These are phyloP conservation scores for Funneliformis geosporum DNA, from an alignment of 192 early-diverging fungal genomes.

Conservation along the genomic window DNA sequence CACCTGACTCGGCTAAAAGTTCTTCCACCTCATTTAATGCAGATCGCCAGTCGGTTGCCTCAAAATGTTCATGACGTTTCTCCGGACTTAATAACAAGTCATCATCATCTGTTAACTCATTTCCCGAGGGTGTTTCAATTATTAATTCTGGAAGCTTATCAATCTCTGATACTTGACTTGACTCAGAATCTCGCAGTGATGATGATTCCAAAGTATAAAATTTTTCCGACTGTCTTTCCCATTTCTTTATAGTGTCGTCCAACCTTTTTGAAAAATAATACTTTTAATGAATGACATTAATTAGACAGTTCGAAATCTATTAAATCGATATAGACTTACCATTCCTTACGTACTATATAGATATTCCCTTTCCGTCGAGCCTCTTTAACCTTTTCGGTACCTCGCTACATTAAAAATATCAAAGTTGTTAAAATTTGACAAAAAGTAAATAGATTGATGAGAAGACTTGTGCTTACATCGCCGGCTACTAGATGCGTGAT, in stretches of 20 bases:
- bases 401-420: constrained; percentile 43
- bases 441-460: constrained; percentile 6
- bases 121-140: constrained; percentile 25
- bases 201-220: constrained; percentile 51
- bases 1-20: constrained; percentile 46
- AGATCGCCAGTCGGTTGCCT: constrained; percentile 46
- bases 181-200: not conserved
- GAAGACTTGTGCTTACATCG: constrained; percentile 55
- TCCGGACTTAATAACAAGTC: constrained; percentile 42
- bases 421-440: not conserved
- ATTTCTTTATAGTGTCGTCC: constrained; percentile 67
- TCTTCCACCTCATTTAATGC: constrained; percentile 55
- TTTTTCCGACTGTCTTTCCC: constrained; percentile 70
- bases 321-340: constrained; percentile 47
- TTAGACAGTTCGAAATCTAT: too few relatives aligned
- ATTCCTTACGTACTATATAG: constrained; percentile 59
- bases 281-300: too few relatives aligned
- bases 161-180: not conserved
- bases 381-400: constrained; percentile 75
- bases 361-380: constrained; percentile 53
- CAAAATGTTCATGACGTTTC: constrained; percentile 44
- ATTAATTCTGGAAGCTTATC: constrained; percentile 33
- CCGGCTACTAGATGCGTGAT: constrained; percentile 91
- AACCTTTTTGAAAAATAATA: constrained; percentile 55
- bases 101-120: constrained; percentile 49